Conservation (phyloP, 257 asterid genomes). For the Penstemon eatonii region DNA sequence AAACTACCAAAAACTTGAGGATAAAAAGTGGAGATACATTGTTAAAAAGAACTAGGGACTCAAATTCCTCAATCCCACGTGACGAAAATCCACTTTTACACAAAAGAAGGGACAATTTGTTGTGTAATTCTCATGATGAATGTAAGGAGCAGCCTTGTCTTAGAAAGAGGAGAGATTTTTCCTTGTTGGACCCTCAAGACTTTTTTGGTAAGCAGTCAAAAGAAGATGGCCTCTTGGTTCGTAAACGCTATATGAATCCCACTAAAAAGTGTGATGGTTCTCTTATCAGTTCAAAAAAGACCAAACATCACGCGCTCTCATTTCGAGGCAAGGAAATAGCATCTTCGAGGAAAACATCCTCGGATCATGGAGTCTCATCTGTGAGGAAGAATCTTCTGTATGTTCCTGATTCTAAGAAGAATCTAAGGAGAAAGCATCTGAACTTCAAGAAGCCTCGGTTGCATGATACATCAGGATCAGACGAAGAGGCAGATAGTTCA, state of each 20-base stretch:
- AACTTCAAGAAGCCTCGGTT: slow-evolving; percentile 39
- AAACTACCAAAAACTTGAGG: slow-evolving; percentile 29
- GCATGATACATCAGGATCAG: slow-evolving; percentile 36
- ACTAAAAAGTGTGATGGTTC: slow-evolving; percentile 26
- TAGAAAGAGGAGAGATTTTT: slow-evolving; percentile 38
- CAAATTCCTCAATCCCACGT: slow-evolving; percentile 29
- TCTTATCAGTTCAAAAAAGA: slow-evolving; percentile 30
- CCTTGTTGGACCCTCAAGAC: slow-evolving; percentile 34
- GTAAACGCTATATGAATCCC: slow-evolving; percentile 25
- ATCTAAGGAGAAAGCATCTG: slow-evolving; percentile 37
- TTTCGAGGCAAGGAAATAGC: slow-evolving; percentile 39
- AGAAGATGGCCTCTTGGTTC: slow-evolving; percentile 31
- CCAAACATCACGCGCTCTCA: slow-evolving; percentile 29
- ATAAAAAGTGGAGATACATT: slow-evolving; percentile 29
- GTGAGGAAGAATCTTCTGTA: slow-evolving; percentile 49
- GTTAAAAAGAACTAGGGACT: slow-evolving; percentile 35
- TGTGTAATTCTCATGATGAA: slow-evolving; percentile 35
- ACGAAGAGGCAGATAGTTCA: slow-evolving; percentile 37
- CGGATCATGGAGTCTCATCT: slow-evolving; percentile 37
- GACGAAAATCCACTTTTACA: slow-evolving; percentile 36
- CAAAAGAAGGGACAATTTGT: slow-evolving; percentile 42
- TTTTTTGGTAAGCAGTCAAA: slow-evolving; percentile 34
- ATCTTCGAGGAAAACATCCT: slow-evolving; percentile 37
- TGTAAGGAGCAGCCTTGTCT: slow-evolving; percentile 33
- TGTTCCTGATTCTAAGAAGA: slow-evolving; percentile 34